Conservation (phyloP, 352 stramenopile genomes). For the Thalassiosira hispida region DNA sequence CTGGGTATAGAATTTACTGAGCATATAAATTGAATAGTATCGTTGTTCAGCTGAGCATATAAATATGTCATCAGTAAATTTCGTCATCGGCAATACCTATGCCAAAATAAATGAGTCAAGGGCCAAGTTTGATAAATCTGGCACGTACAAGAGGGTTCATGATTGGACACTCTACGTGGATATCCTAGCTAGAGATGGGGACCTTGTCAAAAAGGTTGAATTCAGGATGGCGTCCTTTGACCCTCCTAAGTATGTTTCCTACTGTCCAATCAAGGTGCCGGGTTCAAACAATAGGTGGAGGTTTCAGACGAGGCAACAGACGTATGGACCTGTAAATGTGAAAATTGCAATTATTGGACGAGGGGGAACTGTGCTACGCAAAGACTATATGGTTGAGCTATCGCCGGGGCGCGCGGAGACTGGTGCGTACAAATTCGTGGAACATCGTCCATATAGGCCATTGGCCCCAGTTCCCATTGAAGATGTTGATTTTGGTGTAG, state of each 20-base stretch:
- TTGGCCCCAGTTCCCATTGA: constrained; percentile 29
- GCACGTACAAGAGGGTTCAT: constrained; percentile 21
- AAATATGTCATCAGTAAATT: constrained; percentile 3
- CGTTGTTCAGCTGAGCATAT: no score
- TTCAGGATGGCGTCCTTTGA: constrained; percentile 45
- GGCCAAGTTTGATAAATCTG: constrained; percentile 18
- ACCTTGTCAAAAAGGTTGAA: constrained; percentile 44
- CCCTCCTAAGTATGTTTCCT: constrained; percentile 27
- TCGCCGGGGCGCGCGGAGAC: background rate
- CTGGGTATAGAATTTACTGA: background rate
- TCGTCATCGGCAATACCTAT: constrained; percentile 58
- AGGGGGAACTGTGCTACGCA: constrained; percentile 25
- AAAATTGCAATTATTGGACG: constrained; percentile 41
- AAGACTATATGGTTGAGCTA: background rate
- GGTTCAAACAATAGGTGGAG: constrained; percentile 15
- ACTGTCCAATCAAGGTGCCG: constrained; percentile 21
- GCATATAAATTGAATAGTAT: constrained; percentile 4
- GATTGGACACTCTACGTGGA: constrained; percentile 49
- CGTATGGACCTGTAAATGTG: constrained; percentile 20
- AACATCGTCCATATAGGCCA: background rate
- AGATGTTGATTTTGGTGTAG: constrained; percentile 56
- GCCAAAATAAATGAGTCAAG: constrained; percentile 13
- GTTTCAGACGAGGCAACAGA: constrained; percentile 43
- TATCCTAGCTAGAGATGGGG: constrained; percentile 8
- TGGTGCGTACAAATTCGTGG: constrained; percentile 19